phyloP scores from a whole-genome alignment of 1,139 yeast genomes.

The Suhomyces panamericanus region DNA sequence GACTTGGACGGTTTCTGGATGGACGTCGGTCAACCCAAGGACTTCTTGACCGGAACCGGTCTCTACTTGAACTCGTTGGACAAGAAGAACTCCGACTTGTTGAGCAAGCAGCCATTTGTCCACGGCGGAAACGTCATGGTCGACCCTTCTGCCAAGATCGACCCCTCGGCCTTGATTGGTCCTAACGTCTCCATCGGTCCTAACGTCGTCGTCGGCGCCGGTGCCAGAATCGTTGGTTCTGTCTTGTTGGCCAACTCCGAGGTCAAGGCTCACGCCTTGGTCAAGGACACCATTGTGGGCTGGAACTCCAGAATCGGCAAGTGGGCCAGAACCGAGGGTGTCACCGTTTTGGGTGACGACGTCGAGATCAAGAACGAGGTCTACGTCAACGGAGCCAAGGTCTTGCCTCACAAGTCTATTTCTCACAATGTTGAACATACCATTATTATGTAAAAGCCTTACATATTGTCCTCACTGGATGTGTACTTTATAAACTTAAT shows the following conservation, averaged over 20 bases:
- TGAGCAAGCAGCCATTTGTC: conserved; percentile 68
- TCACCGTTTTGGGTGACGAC: conserved; percentile 97
- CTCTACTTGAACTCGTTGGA: conserved; percentile 85
- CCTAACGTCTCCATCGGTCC: conserved; percentile 99
- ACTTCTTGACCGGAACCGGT: conserved; percentile 94
- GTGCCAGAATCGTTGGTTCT: conserved; percentile 97
- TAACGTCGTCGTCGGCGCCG: conserved; percentile 92
- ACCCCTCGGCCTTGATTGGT: conserved; percentile 93
- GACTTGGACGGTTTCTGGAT: conserved; percentile 99
- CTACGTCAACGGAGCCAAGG: conserved; percentile 98
- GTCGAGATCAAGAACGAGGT: conserved; percentile 98
- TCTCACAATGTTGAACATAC: conserved; percentile 96
- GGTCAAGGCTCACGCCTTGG: conserved; percentile 97
- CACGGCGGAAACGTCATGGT: conserved; percentile 93
- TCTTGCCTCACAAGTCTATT: conserved; percentile 97
- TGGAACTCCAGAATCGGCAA: conserved; percentile 98
- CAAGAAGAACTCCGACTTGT: conserved; percentile 72
- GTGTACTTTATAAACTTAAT: conserved; percentile 8
- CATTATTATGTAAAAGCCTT: conserved; percentile 75
- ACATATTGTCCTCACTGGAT: conserved; percentile 3
- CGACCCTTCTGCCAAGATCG: conserved; percentile 93
- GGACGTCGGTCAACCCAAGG: conserved; percentile 99
- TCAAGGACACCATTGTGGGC: conserved; percentile 96
- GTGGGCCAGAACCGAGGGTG: conserved; percentile 99
- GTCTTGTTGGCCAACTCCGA: conserved; percentile 88